Conservation (phyloP, 106 monocot species). For the Cymbidium sinense region DNA sequence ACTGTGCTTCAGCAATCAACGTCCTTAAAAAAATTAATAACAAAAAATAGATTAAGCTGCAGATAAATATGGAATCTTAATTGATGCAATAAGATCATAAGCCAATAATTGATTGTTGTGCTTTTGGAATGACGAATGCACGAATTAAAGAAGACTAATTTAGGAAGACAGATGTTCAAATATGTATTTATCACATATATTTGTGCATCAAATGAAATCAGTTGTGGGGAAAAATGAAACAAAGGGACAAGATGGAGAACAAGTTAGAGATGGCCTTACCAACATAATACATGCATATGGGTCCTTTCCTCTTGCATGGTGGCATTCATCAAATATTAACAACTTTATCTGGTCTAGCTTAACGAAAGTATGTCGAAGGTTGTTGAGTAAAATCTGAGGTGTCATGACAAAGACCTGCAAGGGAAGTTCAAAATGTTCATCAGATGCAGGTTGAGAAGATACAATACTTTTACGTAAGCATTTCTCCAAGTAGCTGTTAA, state of each 20-base stretch:
- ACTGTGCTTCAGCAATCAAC: too few relatives aligned
- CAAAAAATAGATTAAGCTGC: not conserved
- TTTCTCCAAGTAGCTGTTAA: not conserved
- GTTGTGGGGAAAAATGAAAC: not conserved
- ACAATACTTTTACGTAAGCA: not conserved
- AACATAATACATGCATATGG: slow-evolving; percentile 66
- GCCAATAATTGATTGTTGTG: not conserved
- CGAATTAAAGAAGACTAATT: not conserved
- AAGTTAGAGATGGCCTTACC: slow-evolving; percentile 9
- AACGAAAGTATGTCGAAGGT: slow-evolving; percentile 44
- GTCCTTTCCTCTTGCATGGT: slow-evolving; percentile 44
- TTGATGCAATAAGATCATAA: not conserved
- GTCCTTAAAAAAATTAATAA: not conserved
- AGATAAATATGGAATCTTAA: not conserved
- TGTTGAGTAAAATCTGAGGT: slow-evolving; percentile 54
- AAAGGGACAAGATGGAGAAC: not conserved
- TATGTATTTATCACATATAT: not conserved
- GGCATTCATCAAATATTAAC: slow-evolving; percentile 71
- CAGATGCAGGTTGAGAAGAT: not conserved
- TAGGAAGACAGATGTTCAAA: not conserved
- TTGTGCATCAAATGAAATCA: not conserved
- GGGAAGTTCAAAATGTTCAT: slow-evolving; percentile 1
- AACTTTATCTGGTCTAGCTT: slow-evolving; percentile 38
- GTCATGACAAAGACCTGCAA: slow-evolving; percentile 76
- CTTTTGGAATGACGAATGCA: not conserved